Evolutionary conservation across 306 rosid genomes (phyloP).

Genomic region (Lathyrus sativus): DNA sequence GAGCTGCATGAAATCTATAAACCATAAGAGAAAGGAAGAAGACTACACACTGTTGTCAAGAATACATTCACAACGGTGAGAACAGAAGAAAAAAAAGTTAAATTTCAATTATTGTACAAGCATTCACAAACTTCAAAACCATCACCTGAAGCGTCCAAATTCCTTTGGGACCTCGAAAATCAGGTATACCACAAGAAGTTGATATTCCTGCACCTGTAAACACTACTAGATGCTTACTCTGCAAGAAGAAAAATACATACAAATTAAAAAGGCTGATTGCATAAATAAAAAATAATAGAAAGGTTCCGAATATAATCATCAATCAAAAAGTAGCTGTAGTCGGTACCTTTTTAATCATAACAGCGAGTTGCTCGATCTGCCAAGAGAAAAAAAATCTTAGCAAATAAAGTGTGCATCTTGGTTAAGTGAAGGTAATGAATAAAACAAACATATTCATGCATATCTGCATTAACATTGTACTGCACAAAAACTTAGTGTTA

Average conservation of each 20-base stretch:
- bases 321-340: constrained; percentile 31
- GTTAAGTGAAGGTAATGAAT: constrained; percentile 3
- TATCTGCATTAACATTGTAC: constrained; percentile 6
- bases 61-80: constrained; percentile 8
- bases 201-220: constrained; percentile 99
- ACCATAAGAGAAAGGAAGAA: too few species aligned
- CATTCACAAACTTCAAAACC: constrained; percentile 24
- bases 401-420: constrained; percentile 22
- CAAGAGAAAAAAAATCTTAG: constrained; percentile 39
- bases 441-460: not conserved
- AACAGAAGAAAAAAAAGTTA: constrained; percentile 2
- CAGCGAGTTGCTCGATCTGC: constrained; percentile 79
- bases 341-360: constrained; percentile 72
- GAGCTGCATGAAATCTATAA: too few species aligned
- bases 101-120: not conserved
- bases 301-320: constrained; percentile 33
- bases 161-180: constrained; percentile 98
- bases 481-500: not conserved
- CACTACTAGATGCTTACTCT: constrained; percentile 98
- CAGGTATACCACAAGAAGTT: constrained; percentile 98
- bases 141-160: constrained; percentile 97
- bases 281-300: constrained; percentile 28
- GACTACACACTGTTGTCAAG: too few species aligned
- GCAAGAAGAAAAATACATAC: constrained; percentile 49
- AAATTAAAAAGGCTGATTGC: constrained; percentile 29